Conservation (phyloP, 2,329 filamentous ascomycete species). For the Chrysosporium queenslandicum region DNA sequence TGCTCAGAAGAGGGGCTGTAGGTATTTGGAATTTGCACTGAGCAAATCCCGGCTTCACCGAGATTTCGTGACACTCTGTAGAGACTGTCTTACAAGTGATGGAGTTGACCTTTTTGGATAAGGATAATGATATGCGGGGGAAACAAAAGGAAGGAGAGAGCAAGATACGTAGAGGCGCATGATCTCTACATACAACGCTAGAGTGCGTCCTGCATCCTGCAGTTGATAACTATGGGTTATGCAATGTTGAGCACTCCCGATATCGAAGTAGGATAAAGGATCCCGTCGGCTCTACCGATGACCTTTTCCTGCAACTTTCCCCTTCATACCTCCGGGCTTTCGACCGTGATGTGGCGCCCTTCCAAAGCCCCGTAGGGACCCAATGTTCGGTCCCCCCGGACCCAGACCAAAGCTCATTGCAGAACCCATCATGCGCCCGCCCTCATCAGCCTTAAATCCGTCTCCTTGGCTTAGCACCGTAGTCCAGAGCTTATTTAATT, state of each 20-base stretch:
- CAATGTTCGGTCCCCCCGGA: conserved; percentile 22
- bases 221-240: neutral
- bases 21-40: neutral
- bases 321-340: conserved; percentile 1
- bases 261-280: neutral
- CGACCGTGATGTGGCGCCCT: neutral
- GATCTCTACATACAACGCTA: neutral
- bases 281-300: neutral
- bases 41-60: neutral
- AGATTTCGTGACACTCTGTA: neutral
- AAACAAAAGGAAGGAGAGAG: neutral
- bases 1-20: neutral
- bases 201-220: neutral
- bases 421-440: conserved; percentile 20
- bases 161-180: neutral
- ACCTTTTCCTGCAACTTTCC: neutral
- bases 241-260: neutral
- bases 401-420: conserved; percentile 25
- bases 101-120: neutral
- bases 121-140: neutral
- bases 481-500: conserved; percentile 58
- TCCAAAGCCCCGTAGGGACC: neutral
- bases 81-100: neutral
- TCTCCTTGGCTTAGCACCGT: conserved; percentile 70
- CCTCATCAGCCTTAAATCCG: conserved; percentile 45